phyloP scores from a whole-genome alignment of 2,329 filamentous ascomycete species.

The Penicillium sumatraense region DNA sequence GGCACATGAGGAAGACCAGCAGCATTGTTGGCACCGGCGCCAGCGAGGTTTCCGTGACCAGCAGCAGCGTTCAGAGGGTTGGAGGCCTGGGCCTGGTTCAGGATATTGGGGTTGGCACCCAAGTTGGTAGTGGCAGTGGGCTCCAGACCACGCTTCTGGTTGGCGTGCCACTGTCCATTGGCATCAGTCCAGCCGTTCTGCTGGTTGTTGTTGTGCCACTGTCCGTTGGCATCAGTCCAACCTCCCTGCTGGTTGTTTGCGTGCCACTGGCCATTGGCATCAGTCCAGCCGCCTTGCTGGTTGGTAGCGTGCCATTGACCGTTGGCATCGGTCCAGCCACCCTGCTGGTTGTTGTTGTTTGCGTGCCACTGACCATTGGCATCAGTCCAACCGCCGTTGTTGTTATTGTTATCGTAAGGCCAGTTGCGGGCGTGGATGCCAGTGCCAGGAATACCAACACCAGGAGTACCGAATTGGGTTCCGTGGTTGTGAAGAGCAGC shows the following conservation, averaged over 20 bases:
- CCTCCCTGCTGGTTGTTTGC: slow-evolving; percentile 11
- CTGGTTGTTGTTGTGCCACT: slow-evolving; percentile 13
- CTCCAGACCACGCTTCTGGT: slow-evolving; percentile 11
- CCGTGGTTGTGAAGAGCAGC: slow-evolving; percentile 6
- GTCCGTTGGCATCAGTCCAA: slow-evolving; percentile 9
- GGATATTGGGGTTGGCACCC: not conserved
- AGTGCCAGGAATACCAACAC: slow-evolving; percentile 5
- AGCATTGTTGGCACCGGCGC: not conserved
- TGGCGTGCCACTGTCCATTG: slow-evolving; percentile 10
- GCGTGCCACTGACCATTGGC: slow-evolving; percentile 21
- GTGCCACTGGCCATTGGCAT: slow-evolving; percentile 11
- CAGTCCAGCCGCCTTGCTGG: slow-evolving; percentile 12
- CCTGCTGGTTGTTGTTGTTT: slow-evolving; percentile 12
- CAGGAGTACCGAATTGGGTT: slow-evolving; percentile 10
- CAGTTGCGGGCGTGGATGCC: slow-evolving; percentile 13
- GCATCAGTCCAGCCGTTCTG: slow-evolving; percentile 6
- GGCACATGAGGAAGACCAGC: not conserved
- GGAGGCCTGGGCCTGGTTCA: not conserved
- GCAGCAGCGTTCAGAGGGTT: slow-evolving; percentile 2
- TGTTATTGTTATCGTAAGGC: slow-evolving; percentile 12
- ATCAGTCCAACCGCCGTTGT: slow-evolving; percentile 22
- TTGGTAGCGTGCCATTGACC: slow-evolving; percentile 8
- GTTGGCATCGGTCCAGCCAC: slow-evolving; percentile 11
- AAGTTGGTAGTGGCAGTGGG: not conserved
- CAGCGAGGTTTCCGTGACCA: not conserved